Conservation (phyloP, 805 yeast species). For the Candida vaughaniae region DNA sequence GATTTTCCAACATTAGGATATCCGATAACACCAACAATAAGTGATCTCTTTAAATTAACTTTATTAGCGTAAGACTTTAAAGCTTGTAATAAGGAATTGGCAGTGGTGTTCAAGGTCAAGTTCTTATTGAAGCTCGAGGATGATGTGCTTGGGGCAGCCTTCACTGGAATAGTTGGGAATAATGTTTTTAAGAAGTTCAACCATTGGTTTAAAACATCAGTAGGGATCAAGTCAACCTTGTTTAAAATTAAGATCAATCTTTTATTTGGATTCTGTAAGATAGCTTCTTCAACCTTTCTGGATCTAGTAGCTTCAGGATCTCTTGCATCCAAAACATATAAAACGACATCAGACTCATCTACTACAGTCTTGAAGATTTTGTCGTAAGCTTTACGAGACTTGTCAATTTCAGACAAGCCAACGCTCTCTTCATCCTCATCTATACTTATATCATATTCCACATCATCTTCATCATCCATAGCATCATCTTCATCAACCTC, state of each 20-base stretch:
- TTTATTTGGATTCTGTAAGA: conserved; percentile 75
- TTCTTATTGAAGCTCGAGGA: conserved; percentile 71
- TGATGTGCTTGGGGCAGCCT: conserved; percentile 73
- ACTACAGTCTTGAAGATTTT: conserved; percentile 91
- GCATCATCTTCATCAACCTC: conserved; percentile 31
- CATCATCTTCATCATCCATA: conserved; percentile 34
- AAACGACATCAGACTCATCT: conserved; percentile 85
- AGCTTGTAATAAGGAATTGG: conserved; percentile 71
- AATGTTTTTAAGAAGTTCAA: conserved; percentile 69
- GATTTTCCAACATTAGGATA: conserved; percentile 98
- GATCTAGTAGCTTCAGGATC: conserved; percentile 96
- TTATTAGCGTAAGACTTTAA: conserved; percentile 83
- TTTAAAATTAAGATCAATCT: conserved; percentile 83
- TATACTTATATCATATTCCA: conserved; percentile 28
- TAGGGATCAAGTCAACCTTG: conserved; percentile 91
- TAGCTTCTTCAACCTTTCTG: conserved; percentile 85
- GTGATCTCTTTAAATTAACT: conserved; percentile 82
- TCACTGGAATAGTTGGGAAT: conserved; percentile 91
- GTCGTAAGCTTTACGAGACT: conserved; percentile 87
- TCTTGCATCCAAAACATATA: conserved; percentile 95
- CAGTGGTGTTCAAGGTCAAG: conserved; percentile 68
- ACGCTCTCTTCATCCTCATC: conserved; percentile 33
- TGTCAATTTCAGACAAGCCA: conserved; percentile 49
- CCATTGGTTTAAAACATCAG: conserved; percentile 82
- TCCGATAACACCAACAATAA: conserved; percentile 93